These are phyloP conservation scores for Omphalotus olearius DNA, from an alignment of 1,284 basidiomycete species.

Conservation along the genomic window DNA sequence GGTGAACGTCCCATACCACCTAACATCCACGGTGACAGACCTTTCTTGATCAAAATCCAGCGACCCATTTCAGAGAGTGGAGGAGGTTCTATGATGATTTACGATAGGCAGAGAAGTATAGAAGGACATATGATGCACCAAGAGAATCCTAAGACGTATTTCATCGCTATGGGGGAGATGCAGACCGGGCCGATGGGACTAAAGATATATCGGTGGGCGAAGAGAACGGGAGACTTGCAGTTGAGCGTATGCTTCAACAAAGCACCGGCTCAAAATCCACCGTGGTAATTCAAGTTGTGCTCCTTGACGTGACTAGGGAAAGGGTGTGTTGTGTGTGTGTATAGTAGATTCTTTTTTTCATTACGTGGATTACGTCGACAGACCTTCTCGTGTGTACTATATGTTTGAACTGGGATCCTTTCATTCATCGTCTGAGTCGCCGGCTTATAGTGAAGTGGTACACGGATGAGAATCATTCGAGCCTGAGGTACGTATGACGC, in stretches of 20 bases:
- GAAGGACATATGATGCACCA: constrained; percentile 24
- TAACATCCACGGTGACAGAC: constrained; percentile 30
- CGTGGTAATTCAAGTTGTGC: too few species aligned
- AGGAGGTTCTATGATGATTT: constrained; percentile 28
- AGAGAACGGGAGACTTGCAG: constrained; percentile 24
- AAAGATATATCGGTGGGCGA: constrained; percentile 32
- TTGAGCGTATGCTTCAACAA: constrained; percentile 30
- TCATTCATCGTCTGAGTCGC: too few species aligned
- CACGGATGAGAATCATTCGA: too few species aligned
- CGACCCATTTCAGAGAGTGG: constrained; percentile 14
- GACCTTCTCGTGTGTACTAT: too few species aligned
- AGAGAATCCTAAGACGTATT: constrained; percentile 19
- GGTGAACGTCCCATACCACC: constrained; percentile 16
- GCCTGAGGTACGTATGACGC: too few species aligned
- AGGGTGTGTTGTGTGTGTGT: too few species aligned
- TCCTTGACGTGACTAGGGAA: too few species aligned
- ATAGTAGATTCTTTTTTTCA: too few species aligned
- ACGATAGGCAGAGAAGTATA: constrained; percentile 37
- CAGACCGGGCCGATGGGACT: constrained; percentile 11
- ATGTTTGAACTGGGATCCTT: too few species aligned
- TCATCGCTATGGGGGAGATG: constrained; percentile 21
- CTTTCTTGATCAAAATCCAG: constrained; percentile 41
- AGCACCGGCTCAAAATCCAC: constrained; percentile 23
- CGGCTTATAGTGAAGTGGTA: too few species aligned
- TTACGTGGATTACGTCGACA: too few species aligned